Conservation (phyloP, 306 rosid genomes). For the Argentina anserina region DNA sequence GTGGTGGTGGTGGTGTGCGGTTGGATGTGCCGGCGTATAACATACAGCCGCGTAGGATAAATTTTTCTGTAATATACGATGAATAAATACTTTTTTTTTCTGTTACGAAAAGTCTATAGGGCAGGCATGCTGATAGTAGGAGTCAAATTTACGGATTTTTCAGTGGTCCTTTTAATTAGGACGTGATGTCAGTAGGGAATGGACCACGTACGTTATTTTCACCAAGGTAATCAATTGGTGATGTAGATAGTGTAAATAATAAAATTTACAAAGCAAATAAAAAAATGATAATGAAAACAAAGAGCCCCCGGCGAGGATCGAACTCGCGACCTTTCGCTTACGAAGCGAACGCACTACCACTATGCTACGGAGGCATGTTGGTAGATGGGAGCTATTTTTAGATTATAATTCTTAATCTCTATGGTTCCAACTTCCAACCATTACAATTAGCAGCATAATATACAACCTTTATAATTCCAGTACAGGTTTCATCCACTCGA, state of each 20-base stretch:
- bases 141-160: background rate
- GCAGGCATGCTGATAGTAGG: slow-evolving; percentile 6
- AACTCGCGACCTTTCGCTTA: slow-evolving; percentile 98
- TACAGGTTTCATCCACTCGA: no score
- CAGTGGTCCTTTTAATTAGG: background rate
- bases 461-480: no score
- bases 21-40: no score
- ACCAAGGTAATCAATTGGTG: background rate
- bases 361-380: slow-evolving; percentile 83
- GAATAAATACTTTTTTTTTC: background rate
- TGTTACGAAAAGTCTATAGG: background rate
- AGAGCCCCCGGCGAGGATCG: slow-evolving; percentile 96
- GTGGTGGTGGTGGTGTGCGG: no score
- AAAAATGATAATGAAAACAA: background rate
- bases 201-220: slow-evolving; percentile 5
- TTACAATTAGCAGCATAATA: no score
- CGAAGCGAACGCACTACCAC: slow-evolving; percentile 99
- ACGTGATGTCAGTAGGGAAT: background rate
- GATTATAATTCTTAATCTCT: no score
- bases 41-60: no score
- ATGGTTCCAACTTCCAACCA: no score
- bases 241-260: background rate
- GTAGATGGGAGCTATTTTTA: background rate
- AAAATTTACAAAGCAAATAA: background rate
- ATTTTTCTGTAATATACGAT: no score